Percentiles rank a stretch among this genome's conserved stretches.
These are phyloP conservation scores for Tripterygium wilfordii DNA, from an alignment of 177 flowering plant species.

Conservation along the genomic window DNA sequence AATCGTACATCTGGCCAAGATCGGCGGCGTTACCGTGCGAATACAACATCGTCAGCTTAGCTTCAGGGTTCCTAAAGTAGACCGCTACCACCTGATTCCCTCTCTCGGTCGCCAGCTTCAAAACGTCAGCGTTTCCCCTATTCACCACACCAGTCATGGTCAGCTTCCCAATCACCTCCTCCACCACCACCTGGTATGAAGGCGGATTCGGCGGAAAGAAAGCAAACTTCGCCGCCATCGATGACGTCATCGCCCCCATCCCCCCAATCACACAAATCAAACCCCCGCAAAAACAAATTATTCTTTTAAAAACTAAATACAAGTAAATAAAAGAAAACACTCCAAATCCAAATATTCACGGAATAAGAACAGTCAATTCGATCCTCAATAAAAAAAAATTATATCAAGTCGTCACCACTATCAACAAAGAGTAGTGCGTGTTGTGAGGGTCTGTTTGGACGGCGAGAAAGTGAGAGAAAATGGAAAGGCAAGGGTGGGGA, in stretches of 20 bases:
- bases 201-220: conserved; percentile 85
- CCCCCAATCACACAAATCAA: too few species aligned
- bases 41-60: conserved; percentile 60
- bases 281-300: too few species aligned
- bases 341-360: neutral
- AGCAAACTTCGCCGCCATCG: conserved; percentile 81
- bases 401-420: too few species aligned
- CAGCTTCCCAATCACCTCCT: conserved; percentile 40
- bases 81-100: conserved; percentile 67
- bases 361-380: too few species aligned
- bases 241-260: conserved; percentile 78
- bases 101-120: conserved; percentile 56
- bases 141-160: conserved; percentile 35
- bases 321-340: too few species aligned
- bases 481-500: too few species aligned
- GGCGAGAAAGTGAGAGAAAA: too few species aligned
- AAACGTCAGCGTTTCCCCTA: conserved; percentile 65
- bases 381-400: too few species aligned
- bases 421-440: too few species aligned
- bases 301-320: too few species aligned
- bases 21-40: conserved; percentile 99
- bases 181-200: conserved; percentile 45
- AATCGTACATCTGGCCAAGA: conserved; percentile 90
- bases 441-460: neutral
- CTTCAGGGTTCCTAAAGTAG: conserved; percentile 57